Percentiles rank a stretch among this genome's conserved stretches.
These are phyloP conservation scores for Naganishia cerealis DNA, from an alignment of 1,284 basidiomycete species.

Conservation along the genomic window DNA sequence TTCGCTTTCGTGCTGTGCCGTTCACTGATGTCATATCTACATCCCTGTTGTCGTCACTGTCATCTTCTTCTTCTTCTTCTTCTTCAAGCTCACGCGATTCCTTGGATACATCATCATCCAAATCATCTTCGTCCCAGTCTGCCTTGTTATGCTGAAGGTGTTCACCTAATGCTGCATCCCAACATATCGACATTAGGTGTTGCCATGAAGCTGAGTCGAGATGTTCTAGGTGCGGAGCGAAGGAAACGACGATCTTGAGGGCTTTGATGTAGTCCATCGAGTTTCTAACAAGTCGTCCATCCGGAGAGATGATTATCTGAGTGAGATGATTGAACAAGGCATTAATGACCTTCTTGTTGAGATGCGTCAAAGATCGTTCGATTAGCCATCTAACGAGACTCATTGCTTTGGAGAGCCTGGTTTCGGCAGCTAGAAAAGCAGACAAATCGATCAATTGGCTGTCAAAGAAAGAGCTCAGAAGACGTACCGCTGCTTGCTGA, in stretches of 20 bases:
- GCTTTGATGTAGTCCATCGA: constrained; percentile 80
- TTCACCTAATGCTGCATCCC: constrained; percentile 72
- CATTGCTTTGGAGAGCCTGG: constrained; percentile 66
- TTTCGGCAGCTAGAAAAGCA: constrained; percentile 56
- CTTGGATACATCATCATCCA: constrained; percentile 24
- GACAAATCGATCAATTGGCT: not conserved
- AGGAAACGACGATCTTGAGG: constrained; percentile 64
- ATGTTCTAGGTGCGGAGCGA: constrained; percentile 74
- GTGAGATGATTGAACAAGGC: constrained; percentile 68
- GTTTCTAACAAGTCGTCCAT: constrained; percentile 62
- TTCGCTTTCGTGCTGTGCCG: constrained; percentile 58
- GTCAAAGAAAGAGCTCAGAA: not conserved
- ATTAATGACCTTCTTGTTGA: constrained; percentile 62
- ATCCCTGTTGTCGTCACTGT: not conserved
- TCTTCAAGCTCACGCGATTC: constrained; percentile 36
- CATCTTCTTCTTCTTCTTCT: constrained; percentile 36
- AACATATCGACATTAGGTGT: constrained; percentile 66
- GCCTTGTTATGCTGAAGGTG: constrained; percentile 53
- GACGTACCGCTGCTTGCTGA: constrained; percentile 11
- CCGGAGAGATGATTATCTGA: constrained; percentile 61
- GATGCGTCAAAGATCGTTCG: constrained; percentile 60
- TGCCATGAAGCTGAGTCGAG: constrained; percentile 69
- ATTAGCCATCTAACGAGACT: constrained; percentile 69
- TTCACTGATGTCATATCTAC: constrained; percentile 26
- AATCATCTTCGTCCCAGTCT: constrained; percentile 44